These are phyloP conservation scores for Saccharomyces jurei DNA, from an alignment of 805 yeast genomes.

Conservation along the genomic window DNA sequence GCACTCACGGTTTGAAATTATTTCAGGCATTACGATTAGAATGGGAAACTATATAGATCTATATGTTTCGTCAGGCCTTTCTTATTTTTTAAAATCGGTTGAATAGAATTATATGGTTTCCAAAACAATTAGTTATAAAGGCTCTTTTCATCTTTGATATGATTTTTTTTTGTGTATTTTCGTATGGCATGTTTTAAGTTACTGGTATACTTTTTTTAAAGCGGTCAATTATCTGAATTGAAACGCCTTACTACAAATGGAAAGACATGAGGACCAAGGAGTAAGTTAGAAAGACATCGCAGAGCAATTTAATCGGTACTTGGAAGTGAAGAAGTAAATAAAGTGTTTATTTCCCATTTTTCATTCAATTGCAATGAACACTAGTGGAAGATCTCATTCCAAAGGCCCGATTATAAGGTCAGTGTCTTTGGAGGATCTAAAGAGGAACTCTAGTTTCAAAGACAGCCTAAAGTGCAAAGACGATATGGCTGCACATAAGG, in stretches of 20 bases:
- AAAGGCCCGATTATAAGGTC: slow-evolving; percentile 5
- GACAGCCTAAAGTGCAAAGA: slow-evolving; percentile 10
- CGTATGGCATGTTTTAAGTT: neutral
- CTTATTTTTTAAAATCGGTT: neutral
- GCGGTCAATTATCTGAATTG: neutral
- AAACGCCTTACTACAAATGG: neutral
- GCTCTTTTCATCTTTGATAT: neutral
- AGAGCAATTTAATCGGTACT: neutral
- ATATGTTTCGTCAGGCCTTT: neutral
- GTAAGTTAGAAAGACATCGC: neutral
- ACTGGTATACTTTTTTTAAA: neutral
- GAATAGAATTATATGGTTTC: neutral
- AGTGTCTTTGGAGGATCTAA: slow-evolving; percentile 12
- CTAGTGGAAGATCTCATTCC: neutral
- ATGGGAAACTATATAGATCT: slow-evolving; percentile 8
- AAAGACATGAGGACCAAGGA: neutral
- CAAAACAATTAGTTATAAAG: neutral
- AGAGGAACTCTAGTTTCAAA: slow-evolving; percentile 5
- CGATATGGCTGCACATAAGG: slow-evolving; percentile 8
- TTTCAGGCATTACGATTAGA: slow-evolving; percentile 44
- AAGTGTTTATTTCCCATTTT: neutral
- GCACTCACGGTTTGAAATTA: slow-evolving; percentile 42
- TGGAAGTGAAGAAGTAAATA: neutral
- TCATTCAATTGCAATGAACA: neutral
- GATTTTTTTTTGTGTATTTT: neutral